phyloP scores from a whole-genome alignment of 495 filamentous ascomycete species.

The Amorphotheca resinae region DNA sequence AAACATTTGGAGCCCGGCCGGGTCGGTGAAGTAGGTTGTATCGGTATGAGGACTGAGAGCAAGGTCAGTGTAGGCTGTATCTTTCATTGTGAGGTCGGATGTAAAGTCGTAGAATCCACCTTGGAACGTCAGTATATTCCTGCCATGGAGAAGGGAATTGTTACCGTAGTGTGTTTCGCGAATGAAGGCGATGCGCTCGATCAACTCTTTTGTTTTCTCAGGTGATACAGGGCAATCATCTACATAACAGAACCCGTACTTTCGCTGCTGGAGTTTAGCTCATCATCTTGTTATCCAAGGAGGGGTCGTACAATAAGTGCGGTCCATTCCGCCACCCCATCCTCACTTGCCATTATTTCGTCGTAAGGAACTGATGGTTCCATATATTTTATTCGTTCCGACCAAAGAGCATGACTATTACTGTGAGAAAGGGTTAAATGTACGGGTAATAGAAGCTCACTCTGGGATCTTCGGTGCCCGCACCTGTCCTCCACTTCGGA shows the following conservation, averaged over 20 bases:
- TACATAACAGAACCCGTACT: conserved; percentile 28
- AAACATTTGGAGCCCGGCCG: conserved; percentile 79
- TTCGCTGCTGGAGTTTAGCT: not conserved
- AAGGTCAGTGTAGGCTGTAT: conserved; percentile 85
- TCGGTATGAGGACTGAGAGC: conserved; percentile 74
- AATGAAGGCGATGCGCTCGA: conserved; percentile 74
- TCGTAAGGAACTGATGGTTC: conserved; percentile 45
- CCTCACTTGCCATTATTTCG: conserved; percentile 43
- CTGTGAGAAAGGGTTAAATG: conserved; percentile 5
- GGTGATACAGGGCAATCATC: conserved; percentile 51
- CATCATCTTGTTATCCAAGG: not conserved
- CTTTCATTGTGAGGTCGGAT: conserved; percentile 72
- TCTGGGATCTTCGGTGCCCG: conserved; percentile 1
- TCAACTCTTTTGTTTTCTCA: conserved; percentile 51
- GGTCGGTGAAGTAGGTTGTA: conserved; percentile 87
- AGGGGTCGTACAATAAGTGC: conserved; percentile 46
- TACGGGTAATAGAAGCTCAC: not conserved
- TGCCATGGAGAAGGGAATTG: not conserved
- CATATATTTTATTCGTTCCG: conserved; percentile 22
- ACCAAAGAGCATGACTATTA: conserved; percentile 23
- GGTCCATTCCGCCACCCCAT: conserved; percentile 43
- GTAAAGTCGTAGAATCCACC: conserved; percentile 92
- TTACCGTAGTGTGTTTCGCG: conserved; percentile 78
- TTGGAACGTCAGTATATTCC: conserved; percentile 15
- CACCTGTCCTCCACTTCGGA: conserved; percentile 8